Evolutionary conservation across 2,329 filamentous ascomycete species (phyloP).

Genomic region (Fusarium odoratissimum): DNA sequence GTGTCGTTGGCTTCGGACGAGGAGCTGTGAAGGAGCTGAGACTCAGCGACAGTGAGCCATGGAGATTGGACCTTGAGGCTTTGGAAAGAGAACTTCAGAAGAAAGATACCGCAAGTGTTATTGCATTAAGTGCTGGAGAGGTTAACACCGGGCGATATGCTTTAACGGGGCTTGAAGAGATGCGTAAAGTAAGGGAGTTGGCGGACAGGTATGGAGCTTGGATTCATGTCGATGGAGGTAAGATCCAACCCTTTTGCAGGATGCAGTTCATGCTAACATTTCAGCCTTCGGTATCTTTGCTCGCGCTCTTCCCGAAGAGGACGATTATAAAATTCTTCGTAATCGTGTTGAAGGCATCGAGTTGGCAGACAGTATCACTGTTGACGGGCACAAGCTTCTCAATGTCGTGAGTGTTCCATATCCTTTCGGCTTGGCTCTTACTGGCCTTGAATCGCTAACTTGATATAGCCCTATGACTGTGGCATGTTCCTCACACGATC

Average conservation of each 20-base stretch:
- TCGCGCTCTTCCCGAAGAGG: constrained; percentile 67
- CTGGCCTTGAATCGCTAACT: constrained; percentile 7
- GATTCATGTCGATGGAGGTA: constrained; percentile 88
- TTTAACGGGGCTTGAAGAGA: constrained; percentile 67
- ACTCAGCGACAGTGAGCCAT: constrained; percentile 64
- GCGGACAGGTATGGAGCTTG: constrained; percentile 81
- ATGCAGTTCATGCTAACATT: background rate
- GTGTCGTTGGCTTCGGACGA: constrained; percentile 82
- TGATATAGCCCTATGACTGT: constrained; percentile 81
- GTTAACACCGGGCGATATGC: constrained; percentile 91
- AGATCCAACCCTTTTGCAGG: background rate
- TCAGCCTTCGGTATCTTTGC: constrained; percentile 86
- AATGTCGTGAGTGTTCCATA: constrained; percentile 74
- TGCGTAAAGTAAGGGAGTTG: constrained; percentile 71
- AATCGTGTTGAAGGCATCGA: constrained; percentile 73
- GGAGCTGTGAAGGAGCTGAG: constrained; percentile 72
- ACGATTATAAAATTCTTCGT: constrained; percentile 67
- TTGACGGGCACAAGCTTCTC: constrained; percentile 90
- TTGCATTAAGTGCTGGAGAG: constrained; percentile 86
- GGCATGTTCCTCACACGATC: constrained; percentile 87
- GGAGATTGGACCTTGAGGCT: constrained; percentile 74
- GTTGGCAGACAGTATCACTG: constrained; percentile 86
- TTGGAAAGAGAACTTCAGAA: constrained; percentile 70
- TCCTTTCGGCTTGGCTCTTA: background rate
- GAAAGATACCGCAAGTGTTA: constrained; percentile 73